These are phyloP conservation scores for Crithidia brevicula DNA, from an alignment of 208 protist genomes.

Conservation along the genomic window DNA sequence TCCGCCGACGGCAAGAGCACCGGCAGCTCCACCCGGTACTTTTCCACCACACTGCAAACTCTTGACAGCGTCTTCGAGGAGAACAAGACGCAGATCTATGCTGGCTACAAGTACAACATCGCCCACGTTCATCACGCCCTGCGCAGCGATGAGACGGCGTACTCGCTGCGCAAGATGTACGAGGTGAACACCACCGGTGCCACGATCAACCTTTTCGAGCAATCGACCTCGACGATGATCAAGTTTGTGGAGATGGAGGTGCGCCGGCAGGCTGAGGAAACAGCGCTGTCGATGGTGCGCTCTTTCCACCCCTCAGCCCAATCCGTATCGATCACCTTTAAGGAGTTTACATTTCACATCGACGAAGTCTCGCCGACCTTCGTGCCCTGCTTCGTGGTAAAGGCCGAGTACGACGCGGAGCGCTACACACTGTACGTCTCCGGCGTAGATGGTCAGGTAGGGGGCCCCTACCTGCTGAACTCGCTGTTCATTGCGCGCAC, in stretches of 20 bases:
- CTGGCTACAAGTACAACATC: slow-evolving; percentile 93
- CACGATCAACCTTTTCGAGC: slow-evolving; percentile 88
- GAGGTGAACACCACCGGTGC: slow-evolving; percentile 66
- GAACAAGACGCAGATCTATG: slow-evolving; percentile 87
- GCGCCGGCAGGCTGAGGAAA: slow-evolving; percentile 48
- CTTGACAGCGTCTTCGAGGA: slow-evolving; percentile 71
- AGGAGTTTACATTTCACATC: slow-evolving; percentile 54
- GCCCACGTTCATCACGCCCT: slow-evolving; percentile 71
- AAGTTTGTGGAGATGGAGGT: slow-evolving; percentile 66
- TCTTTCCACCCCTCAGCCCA: slow-evolving; percentile 68
- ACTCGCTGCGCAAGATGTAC: slow-evolving; percentile 62
- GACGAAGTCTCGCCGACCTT: slow-evolving; percentile 78
- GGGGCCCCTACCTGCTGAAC: slow-evolving; percentile 84
- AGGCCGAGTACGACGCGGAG: slow-evolving; percentile 70
- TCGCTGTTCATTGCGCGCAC: slow-evolving; percentile 62
- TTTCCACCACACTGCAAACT: slow-evolving; percentile 49
- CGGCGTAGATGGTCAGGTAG: slow-evolving; percentile 61
- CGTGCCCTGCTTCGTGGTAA: slow-evolving; percentile 87
- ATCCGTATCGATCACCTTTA: slow-evolving; percentile 61
- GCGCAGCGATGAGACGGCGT: slow-evolving; percentile 52
- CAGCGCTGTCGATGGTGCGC: slow-evolving; percentile 50
- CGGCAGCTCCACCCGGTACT: slow-evolving; percentile 33
- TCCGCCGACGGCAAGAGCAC: slow-evolving; percentile 27
- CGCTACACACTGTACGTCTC: slow-evolving; percentile 85
- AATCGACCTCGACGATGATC: slow-evolving; percentile 73